These are phyloP conservation scores for Hysterium pulicare DNA, from an alignment of 2,329 filamentous ascomycete genomes.

Conservation along the genomic window DNA sequence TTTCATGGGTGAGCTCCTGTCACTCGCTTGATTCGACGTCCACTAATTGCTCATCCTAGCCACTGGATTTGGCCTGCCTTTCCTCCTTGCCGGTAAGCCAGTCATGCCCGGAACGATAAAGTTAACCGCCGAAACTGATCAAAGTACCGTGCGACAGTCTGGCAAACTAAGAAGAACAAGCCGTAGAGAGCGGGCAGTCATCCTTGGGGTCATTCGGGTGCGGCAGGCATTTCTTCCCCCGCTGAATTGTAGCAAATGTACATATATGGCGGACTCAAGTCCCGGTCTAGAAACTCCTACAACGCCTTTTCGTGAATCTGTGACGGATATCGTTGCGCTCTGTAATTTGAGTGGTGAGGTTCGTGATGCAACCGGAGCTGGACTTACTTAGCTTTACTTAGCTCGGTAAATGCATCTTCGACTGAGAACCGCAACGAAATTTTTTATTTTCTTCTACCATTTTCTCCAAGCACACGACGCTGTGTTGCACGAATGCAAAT, in stretches of 20 bases:
- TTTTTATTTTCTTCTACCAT: no score
- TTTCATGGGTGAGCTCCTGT: conserved; percentile 70
- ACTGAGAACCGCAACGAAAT: no score
- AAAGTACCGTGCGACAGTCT: conserved; percentile 46
- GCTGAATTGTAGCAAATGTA: conserved; percentile 4
- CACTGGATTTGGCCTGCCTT: conserved; percentile 57
- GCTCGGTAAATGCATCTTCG: conserved; percentile 1
- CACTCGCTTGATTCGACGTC: conserved; percentile 3
- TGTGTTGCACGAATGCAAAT: no score
- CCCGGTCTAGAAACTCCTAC: background rate
- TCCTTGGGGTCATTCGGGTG: conserved; percentile 14
- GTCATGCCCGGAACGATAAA: background rate
- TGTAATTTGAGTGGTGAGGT: background rate
- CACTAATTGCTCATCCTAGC: conserved; percentile 46
- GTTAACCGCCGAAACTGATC: conserved; percentile 16
- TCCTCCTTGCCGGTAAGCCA: conserved; percentile 62
- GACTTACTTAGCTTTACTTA: no score
- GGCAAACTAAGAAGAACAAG: conserved; percentile 65
- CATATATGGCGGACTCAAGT: background rate
- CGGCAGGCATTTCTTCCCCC: conserved; percentile 16
- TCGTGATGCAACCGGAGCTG: background rate
- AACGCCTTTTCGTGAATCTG: background rate
- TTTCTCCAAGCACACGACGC: no score
- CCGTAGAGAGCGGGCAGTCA: conserved; percentile 18
- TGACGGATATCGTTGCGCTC: background rate